Conservation (phyloP, 2,329 filamentous ascomycete genomes). For the Paecilomyces niveus region DNA sequence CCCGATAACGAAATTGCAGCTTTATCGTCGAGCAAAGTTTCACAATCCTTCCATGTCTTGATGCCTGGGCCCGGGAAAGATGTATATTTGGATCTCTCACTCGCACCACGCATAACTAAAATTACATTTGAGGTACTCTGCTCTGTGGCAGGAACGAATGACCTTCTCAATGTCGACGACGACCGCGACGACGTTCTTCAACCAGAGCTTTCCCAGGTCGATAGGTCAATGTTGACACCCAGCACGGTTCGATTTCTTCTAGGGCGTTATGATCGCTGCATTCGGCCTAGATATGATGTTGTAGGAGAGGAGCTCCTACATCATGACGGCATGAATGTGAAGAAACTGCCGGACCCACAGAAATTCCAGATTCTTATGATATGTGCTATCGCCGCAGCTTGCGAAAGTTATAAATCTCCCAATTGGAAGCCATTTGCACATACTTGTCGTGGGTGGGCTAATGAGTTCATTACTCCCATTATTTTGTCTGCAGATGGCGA, state of each 20-base stretch:
- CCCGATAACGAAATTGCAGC: background rate
- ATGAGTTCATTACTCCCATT: background rate
- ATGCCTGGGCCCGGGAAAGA: background rate
- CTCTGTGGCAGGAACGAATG: background rate
- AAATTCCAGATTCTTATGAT: background rate
- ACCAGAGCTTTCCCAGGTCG: background rate
- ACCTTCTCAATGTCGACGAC: background rate
- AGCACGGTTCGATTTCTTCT: background rate
- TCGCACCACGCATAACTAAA: background rate
- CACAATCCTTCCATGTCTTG: background rate
- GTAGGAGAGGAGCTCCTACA: background rate
- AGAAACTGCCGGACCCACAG: background rate
- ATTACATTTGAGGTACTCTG: background rate
- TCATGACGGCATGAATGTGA: background rate
- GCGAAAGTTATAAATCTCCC: background rate
- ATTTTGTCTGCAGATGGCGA: background rate
- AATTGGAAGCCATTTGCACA: background rate
- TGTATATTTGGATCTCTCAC: background rate
- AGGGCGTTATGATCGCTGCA: background rate
- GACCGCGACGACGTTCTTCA: background rate
- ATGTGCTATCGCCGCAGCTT: background rate
- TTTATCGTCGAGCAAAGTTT: background rate
- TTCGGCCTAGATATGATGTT: background rate
- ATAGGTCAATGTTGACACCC: background rate
- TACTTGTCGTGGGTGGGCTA: background rate